phyloP scores from a whole-genome alignment of 148 eudicot species.

The Camellia lanceoleosa region DNA sequence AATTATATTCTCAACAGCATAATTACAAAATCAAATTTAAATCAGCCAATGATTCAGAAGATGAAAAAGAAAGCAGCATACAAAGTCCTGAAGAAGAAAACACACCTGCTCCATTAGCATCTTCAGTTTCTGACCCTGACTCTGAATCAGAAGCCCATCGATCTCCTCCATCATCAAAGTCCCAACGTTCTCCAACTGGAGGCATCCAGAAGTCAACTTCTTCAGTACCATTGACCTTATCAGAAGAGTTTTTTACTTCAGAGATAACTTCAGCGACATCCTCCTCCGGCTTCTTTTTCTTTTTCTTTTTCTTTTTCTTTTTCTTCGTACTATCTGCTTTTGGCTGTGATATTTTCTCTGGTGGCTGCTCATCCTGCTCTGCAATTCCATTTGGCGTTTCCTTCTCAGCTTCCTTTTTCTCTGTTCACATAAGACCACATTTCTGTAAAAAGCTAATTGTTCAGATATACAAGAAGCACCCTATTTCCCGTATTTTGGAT shows the following conservation, averaged over 20 bases:
- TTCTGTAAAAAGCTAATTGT: background rate
- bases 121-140: slow-evolving; percentile 42
- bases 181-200: slow-evolving; percentile 75
- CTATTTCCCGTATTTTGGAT: background rate
- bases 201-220: slow-evolving; percentile 82
- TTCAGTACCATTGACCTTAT: slow-evolving; percentile 51
- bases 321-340: slow-evolving; percentile 32
- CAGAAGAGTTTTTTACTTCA: slow-evolving; percentile 35
- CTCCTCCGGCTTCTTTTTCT: slow-evolving; percentile 45
- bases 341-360: slow-evolving; percentile 24
- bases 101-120: slow-evolving; percentile 49
- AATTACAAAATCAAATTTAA: background rate
- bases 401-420: slow-evolving; percentile 65
- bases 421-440: slow-evolving; percentile 31
- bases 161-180: slow-evolving; percentile 81
- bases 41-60: background rate
- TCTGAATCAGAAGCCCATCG: slow-evolving; percentile 78
- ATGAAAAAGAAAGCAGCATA: background rate
- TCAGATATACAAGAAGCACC: background rate
- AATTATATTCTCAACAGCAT: background rate
- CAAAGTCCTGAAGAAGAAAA: slow-evolving; percentile 3
- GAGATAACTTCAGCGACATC: slow-evolving; percentile 27
- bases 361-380: slow-evolving; percentile 28
- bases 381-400: slow-evolving; percentile 25
- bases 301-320: slow-evolving; percentile 35